Evolutionary conservation across 768 basidiomycete species (phyloP), one percentile per base, ranked within the genome.

Genomic region (Boletus reticulatus): DNA sequence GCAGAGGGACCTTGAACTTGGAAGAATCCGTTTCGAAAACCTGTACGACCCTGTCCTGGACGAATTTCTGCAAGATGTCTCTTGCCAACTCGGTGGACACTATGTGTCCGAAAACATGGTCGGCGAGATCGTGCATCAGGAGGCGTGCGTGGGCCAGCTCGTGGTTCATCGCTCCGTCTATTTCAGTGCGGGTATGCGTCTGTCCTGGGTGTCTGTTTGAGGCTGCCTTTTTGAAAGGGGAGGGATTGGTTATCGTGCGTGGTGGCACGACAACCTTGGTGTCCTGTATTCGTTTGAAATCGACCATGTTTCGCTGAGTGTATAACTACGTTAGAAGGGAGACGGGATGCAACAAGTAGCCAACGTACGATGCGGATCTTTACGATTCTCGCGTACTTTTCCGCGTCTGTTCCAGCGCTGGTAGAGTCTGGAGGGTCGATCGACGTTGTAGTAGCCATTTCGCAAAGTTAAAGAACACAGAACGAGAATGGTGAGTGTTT

Each of bases 71-170:
- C 3, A 48, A n/a, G 6, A 48, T 38, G 10, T 24, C 47, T 3
- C 19, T 34, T 13, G 49, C 49, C 20, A 34, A 31, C 19, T 22
- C 6, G 14, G 49, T 50, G 2, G 49, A 50, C 7, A 50, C 49
- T 7, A 50, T 31, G 11, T 52, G 37, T 1, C 52, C 55, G 1
- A 59, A 46, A 1, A 54, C 43, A 2, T 59, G 61, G 31, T 60
- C 57, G 0, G 61, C 61, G 5, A 63, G 59, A 43, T 65, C 62
- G 5, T 58, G 12, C 13, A 48, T 36, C 6, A 58, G 17, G 19
- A 44, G 51, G 4, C 48, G 59, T n/a, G 48, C 61, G 4, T 43
- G 43, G 4, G 37, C 55, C 22, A 61, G 50, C 43, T 61, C 59
- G 29, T 43, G 27, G 6, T 41, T 20, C 10, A 64, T 34, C 11